Evolutionary conservation across 352 stramenopile species (phyloP).

Genomic region (Globisporangium radiosum): DNA sequence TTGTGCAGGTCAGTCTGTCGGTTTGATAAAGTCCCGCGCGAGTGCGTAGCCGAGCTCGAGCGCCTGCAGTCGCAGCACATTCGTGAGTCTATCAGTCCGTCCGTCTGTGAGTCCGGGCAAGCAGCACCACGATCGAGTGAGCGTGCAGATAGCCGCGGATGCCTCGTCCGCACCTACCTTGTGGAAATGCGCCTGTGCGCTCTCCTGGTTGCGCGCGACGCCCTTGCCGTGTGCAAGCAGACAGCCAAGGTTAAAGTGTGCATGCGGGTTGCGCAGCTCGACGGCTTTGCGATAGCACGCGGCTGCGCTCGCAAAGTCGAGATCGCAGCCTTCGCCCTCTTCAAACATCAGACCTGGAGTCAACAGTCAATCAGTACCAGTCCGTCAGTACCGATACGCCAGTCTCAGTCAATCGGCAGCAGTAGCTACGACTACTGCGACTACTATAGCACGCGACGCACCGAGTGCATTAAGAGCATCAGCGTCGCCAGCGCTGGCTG

Average conservation of each 20-base stretch:
- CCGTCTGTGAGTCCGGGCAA: no score
- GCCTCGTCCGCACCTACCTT: conserved; percentile 15
- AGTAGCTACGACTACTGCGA: neutral
- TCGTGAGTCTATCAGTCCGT: neutral
- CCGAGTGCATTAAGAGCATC: conserved; percentile 69
- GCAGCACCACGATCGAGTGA: no score
- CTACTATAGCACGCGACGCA: conserved; percentile 8
- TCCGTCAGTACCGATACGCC: neutral
- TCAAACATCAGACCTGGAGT: conserved; percentile 63
- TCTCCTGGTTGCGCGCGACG: conserved; percentile 42
- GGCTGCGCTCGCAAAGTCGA: conserved; percentile 52
- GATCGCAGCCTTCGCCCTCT: conserved; percentile 64
- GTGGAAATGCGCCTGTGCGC: conserved; percentile 57
- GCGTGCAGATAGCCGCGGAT: no score
- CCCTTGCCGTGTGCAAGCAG: conserved; percentile 58
- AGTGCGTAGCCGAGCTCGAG: conserved; percentile 51
- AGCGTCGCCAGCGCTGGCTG: conserved; percentile 36
- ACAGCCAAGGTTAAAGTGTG: conserved; percentile 76
- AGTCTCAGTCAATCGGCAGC: neutral
- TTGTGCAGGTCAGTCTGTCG: conserved; percentile 4
- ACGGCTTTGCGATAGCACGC: conserved; percentile 49
- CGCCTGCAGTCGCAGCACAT: conserved; percentile 17
- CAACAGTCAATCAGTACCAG: neutral
- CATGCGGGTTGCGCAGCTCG: conserved; percentile 38
- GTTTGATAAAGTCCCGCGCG: conserved; percentile 41